Evolutionary conservation across 495 filamentous ascomycete species (phyloP), one percentile per base, ranked within the genome.

Genomic region (Amorphotheca resinae): DNA sequence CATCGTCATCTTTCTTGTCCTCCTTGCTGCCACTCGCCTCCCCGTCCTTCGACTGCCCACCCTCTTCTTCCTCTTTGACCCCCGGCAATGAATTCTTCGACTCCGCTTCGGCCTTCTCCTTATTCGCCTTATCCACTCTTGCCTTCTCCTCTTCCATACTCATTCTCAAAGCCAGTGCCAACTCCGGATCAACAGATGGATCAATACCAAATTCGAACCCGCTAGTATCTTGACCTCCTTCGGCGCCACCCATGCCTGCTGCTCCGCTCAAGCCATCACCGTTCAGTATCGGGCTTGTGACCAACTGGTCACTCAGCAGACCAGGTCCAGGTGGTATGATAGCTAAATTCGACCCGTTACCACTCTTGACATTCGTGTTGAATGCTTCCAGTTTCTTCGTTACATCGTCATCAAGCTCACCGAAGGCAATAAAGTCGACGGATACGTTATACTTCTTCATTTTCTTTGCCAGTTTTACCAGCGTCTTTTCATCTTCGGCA

Each of bases 101-200:
- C 60, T 87, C 82, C 49, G 76, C 72, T 12, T 72, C 66, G 23
- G 84, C 82, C 44, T 78, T 72, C 26, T 85, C 84, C 48, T 76
- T 76, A 58, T 81, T 83, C 52, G 79, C 74, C 65, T 82, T 83
- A 55, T 93, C 89, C 62, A 91, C 77, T 55, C 91, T 68, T 46
- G 84, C 86, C 71, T 91, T 93, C 70, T 93, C 91, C 57, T 96
- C 93, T 60, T 99, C 93, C 74, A 93, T 82, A 58, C 85, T 93
- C 84, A 99, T 89, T 46, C 91, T 76, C 58, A 98, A 68, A n/a
- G 93, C 91, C 42, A 98, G 72, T 2, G 91, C 91, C 59, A 98
- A 60, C 59, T 96, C 91, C 22, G 91, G 91, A 59, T 98, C 91
- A 44, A 77, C 69, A 59, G 73, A 82, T 46, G 72, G 87, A 68